phyloP scores from a whole-genome alignment of 345 rosid species.

The Lepidium africanum region DNA sequence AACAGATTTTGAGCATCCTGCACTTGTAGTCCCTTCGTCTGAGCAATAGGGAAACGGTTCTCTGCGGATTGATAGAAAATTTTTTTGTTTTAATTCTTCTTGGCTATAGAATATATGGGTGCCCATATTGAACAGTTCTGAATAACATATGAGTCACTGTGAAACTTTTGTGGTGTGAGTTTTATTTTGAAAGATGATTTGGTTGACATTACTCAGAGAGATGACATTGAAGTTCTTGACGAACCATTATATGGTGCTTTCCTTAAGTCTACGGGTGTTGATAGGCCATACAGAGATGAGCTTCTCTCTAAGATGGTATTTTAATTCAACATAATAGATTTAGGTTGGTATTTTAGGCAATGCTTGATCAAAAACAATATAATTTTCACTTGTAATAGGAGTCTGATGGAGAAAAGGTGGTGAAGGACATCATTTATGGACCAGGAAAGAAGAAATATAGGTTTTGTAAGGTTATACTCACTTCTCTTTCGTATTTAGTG shows the following conservation, averaged over 20 bases:
- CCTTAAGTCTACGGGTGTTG: slow-evolving; percentile 40
- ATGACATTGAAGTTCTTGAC: slow-evolving; percentile 68
- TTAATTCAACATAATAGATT: background rate
- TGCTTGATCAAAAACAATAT: background rate
- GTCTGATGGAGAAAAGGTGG: slow-evolving; percentile 64
- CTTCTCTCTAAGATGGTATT: slow-evolving; percentile 58
- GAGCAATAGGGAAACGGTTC: background rate
- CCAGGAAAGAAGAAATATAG: slow-evolving; percentile 65
- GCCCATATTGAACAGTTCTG: background rate
- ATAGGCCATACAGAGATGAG: slow-evolving; percentile 68
- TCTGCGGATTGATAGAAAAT: background rate
- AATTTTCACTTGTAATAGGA: slow-evolving; percentile 34
- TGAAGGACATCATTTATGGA: slow-evolving; percentile 56
- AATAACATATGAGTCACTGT: background rate
- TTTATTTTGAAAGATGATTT: background rate
- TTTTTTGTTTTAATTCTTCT: background rate
- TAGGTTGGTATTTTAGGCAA: background rate
- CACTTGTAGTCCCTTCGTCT: background rate
- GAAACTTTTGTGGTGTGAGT: background rate
- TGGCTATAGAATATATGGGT: too few relatives aligned
- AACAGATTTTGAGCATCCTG: background rate
- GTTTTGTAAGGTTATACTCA: slow-evolving; percentile 62
- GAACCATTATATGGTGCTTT: slow-evolving; percentile 66
- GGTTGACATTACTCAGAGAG: slow-evolving; percentile 39
- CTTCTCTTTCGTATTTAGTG: background rate